Conservation (phyloP, 495 filamentous ascomycete genomes). For the Daldinia bambusicola region DNA sequence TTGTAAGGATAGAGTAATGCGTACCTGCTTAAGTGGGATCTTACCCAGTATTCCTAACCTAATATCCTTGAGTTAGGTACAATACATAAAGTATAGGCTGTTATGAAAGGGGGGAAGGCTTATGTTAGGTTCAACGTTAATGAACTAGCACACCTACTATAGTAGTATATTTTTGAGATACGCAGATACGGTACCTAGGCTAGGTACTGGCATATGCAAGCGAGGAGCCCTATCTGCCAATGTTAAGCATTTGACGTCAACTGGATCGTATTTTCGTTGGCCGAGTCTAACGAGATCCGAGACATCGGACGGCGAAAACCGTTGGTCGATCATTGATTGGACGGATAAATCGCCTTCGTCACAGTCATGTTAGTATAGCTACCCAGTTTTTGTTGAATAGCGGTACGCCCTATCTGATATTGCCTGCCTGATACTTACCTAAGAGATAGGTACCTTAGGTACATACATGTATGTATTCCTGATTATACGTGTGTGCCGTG, state of each 20-base stretch:
- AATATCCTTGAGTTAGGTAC: neutral
- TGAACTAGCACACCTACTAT: no score
- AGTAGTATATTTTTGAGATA: no score
- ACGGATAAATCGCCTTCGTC: slow-evolving; percentile 27
- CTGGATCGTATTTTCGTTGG: slow-evolving; percentile 26
- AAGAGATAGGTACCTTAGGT: neutral
- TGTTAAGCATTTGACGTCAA: slow-evolving; percentile 31
- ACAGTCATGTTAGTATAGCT: slow-evolving; percentile 33
- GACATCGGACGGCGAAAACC: slow-evolving; percentile 7
- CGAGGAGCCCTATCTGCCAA: neutral
- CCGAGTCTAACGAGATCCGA: slow-evolving; percentile 32
- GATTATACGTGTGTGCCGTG: neutral
- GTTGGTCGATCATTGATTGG: slow-evolving; percentile 24
- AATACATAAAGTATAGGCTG: neutral
- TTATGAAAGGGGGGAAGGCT: neutral
- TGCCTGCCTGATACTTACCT: slow-evolving; percentile 2
- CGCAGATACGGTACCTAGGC: no score
- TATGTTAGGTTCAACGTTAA: neutral
- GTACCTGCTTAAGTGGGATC: slow-evolving; percentile 15
- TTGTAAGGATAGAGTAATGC: slow-evolving; percentile 30
- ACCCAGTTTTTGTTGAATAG: slow-evolving; percentile 8
- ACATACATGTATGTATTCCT: no score
- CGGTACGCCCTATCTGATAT: slow-evolving; percentile 5
- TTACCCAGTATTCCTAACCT: neutral
- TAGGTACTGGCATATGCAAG: neutral